phyloP scores from a whole-genome alignment of 768 basidiomycete species.

The Coprinellus micaceus region DNA sequence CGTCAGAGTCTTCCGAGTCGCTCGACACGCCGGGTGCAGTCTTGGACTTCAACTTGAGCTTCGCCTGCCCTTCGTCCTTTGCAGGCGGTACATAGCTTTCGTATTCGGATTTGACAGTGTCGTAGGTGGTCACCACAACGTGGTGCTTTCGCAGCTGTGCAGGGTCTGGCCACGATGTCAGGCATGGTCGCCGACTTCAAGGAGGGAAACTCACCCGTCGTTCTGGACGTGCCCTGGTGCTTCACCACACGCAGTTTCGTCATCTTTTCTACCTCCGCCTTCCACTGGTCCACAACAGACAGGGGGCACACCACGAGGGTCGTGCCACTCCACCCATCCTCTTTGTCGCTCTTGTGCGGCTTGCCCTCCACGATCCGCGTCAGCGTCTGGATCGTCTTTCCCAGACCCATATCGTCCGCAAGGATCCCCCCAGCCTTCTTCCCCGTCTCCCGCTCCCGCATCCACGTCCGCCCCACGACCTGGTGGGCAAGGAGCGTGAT shows the following conservation, averaged over 20 bases:
- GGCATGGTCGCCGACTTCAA: not conserved
- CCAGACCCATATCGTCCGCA: constrained; percentile 88
- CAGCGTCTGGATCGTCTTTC: constrained; percentile 90
- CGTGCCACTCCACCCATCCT: constrained; percentile 65
- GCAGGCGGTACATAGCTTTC: constrained; percentile 44
- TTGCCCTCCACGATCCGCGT: constrained; percentile 82
- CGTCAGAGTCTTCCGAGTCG: constrained; percentile 34
- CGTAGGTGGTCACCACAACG: constrained; percentile 86
- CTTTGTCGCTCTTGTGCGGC: constrained; percentile 63
- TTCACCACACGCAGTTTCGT: constrained; percentile 66
- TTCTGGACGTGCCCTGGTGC: constrained; percentile 78
- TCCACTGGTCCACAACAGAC: constrained; percentile 89
- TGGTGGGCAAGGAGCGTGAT: constrained; percentile 84
- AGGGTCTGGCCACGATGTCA: constrained; percentile 43
- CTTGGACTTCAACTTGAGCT: constrained; percentile 33
- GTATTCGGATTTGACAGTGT: constrained; percentile 78
- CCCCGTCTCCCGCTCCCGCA: constrained; percentile 71
- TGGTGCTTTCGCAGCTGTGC: constrained; percentile 48
- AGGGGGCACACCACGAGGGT: constrained; percentile 86
- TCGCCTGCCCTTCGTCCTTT: constrained; percentile 52
- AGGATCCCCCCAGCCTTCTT: constrained; percentile 78
- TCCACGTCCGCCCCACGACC: constrained; percentile 81
- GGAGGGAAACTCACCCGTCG: constrained; percentile 49
- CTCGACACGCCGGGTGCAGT: constrained; percentile 25
- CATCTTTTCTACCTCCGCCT: constrained; percentile 74